Percentiles rank a stretch among this genome's conserved stretches.
Conservation (phyloP, 192 early-diverging fungal species). For the Podochytrium sp. region DNA sequence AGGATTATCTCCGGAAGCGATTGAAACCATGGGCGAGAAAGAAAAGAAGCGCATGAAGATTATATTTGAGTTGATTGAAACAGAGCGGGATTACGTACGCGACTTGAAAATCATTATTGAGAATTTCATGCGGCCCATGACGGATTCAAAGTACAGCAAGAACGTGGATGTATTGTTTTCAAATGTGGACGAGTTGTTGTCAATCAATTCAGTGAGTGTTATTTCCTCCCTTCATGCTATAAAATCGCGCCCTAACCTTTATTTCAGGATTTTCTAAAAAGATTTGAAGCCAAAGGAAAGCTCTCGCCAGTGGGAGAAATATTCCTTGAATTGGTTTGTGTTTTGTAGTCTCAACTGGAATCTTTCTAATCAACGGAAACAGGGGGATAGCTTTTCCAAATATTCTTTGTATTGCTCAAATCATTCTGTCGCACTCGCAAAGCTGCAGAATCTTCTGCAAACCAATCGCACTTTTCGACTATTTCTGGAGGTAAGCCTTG, state of each 20-base stretch:
- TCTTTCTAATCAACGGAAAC: background rate
- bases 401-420: conserved; percentile 57
- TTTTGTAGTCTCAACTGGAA: background rate
- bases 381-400: conserved; percentile 49
- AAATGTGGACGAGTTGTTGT: conserved; percentile 52
- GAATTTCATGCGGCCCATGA: conserved; percentile 55
- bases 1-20: conserved; percentile 12
- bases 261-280: conserved; percentile 45
- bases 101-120: conserved; percentile 58
- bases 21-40: conserved; percentile 29
- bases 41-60: conserved; percentile 47
- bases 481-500: conserved; percentile 48
- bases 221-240: background rate
- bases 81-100: conserved; percentile 58
- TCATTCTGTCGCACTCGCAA: conserved; percentile 41
- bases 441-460: conserved; percentile 39
- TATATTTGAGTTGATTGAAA: conserved; percentile 53
- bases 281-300: conserved; percentile 38
- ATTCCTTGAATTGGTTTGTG: conserved; percentile 44
- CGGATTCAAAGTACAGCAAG: conserved; percentile 39
- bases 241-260: background rate
- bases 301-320: conserved; percentile 44
- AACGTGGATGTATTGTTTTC: conserved; percentile 49
- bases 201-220: conserved; percentile 36
- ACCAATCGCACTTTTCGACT: conserved; percentile 42